These are phyloP conservation scores for Meyerozyma carpophila DNA, from an alignment of 1,139 yeast genomes.

Conservation along the genomic window DNA sequence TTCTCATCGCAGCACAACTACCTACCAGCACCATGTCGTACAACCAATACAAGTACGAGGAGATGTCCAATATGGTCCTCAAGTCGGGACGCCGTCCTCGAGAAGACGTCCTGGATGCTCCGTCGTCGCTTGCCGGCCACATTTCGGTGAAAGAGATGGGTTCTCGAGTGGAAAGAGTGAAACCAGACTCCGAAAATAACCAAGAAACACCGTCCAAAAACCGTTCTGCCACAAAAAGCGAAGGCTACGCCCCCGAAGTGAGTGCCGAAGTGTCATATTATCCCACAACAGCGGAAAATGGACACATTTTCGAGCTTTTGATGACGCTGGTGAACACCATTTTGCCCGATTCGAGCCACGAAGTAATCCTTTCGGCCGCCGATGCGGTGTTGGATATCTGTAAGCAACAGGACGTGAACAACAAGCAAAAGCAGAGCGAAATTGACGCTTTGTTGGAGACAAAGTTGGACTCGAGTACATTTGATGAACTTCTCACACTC, in stretches of 20 bases:
- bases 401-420: slow-evolving; percentile 29
- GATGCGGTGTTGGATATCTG: slow-evolving; percentile 62
- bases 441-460: slow-evolving; percentile 40
- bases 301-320: slow-evolving; percentile 25
- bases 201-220: not conserved
- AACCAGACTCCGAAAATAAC: slow-evolving; percentile 3
- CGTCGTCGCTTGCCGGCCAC: slow-evolving; percentile 66
- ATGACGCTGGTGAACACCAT: slow-evolving; percentile 22
- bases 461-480: slow-evolving; percentile 38
- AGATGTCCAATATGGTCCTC: slow-evolving; percentile 73
- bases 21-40: slow-evolving; percentile 4
- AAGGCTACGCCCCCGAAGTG: slow-evolving; percentile 39
- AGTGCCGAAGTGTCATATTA: slow-evolving; percentile 20
- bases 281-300: slow-evolving; percentile 20
- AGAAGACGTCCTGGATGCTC: slow-evolving; percentile 49
- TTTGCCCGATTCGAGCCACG: slow-evolving; percentile 37
- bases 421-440: slow-evolving; percentile 29
- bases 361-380: slow-evolving; percentile 50
- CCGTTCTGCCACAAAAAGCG: slow-evolving; percentile 16
- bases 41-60: slow-evolving; percentile 47
- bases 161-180: slow-evolving; percentile 24
- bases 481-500: slow-evolving; percentile 49
- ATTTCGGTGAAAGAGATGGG: slow-evolving; percentile 71
- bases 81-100: slow-evolving; percentile 45
- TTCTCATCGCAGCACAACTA: not conserved